Evolutionary conservation across 2,329 filamentous ascomycete genomes (phyloP), one percentile per base, ranked within the genome.

Genomic region (Macrophomina tecta): DNA sequence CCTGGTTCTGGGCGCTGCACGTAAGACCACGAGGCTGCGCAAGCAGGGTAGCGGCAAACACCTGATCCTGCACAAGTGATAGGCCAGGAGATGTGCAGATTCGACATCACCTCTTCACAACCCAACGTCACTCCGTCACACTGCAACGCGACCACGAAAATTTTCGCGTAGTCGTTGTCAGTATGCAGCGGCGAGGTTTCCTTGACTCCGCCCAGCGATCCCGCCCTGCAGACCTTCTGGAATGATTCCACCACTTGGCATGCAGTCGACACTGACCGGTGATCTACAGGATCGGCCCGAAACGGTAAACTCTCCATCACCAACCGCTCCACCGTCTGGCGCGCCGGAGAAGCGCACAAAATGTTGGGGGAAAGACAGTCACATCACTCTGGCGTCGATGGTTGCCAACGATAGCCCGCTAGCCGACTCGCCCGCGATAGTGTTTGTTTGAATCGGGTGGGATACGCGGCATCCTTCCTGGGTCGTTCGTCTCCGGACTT

Each of bases 391-490:
- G 56, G 60, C 40, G 34, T 23, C 32, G 67, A 58, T 12, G 61
- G 64, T 68, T 62, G 55, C 55, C 42, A 46, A 34, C 42, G 28
- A 49, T 68, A 63, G 65, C 66, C 55, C 48, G 65, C 42, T 28
- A 34, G 42, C 38, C 46, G 68, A 64, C 63, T 68, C 55, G 52
- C 64, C 66, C 11, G 45, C 66, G 65, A 56, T 45, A 55, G 49
- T 28, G 49, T 36, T 23, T 36, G 66, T 66, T 55, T 66, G 40
- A 64, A 58, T 60, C 49, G 49, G 51, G 64, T 55, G 63, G 63
- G 58, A 68, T 61, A 51, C 66, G 55, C 45, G 48, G 56, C 32
- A 38, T 30, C 56, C 65, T 62, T 3, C 23, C 32, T 12, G 36
- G 38, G 16, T 6, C 32, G 38, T 7, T n/a, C 8, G 38, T 16